Percentiles rank a stretch among this genome's conserved stretches.
These are phyloP conservation scores for Pterocarpus santalinus DNA, from an alignment of 306 rosid species.

Conservation along the genomic window DNA sequence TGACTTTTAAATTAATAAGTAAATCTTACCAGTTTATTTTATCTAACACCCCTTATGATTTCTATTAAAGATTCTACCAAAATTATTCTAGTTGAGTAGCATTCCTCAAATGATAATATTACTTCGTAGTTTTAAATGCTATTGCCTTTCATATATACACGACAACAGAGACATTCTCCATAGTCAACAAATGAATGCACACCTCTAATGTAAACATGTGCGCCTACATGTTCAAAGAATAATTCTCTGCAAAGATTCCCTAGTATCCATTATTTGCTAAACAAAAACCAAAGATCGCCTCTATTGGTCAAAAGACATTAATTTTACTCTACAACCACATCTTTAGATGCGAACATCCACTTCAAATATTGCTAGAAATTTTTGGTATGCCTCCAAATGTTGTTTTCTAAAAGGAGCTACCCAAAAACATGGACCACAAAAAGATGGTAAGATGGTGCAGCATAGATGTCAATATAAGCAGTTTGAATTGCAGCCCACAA, in stretches of 20 bases:
- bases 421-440: neutral
- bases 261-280: neutral
- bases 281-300: neutral
- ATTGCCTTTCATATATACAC: neutral
- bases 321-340: neutral
- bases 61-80: no score
- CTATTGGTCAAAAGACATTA: neutral
- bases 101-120: neutral
- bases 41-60: no score
- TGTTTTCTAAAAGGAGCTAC: neutral
- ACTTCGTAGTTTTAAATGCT: neutral
- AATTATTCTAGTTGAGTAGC: no score
- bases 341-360: neutral
- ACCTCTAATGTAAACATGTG: neutral
- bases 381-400: neutral
- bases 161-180: neutral
- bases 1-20: no score
- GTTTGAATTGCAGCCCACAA: constrained; percentile 35
- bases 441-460: constrained; percentile 11
- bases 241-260: constrained; percentile 18
- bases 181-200: neutral
- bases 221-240: neutral
- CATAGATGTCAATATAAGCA: constrained; percentile 35
- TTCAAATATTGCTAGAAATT: neutral
- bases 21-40: no score